A percentile compares a stretch with the other conserved stretches of the same genome.
These are phyloP conservation scores for Dalbergia cochinchinensis DNA, from an alignment of 306 rosid genomes.

Conservation along the genomic window DNA sequence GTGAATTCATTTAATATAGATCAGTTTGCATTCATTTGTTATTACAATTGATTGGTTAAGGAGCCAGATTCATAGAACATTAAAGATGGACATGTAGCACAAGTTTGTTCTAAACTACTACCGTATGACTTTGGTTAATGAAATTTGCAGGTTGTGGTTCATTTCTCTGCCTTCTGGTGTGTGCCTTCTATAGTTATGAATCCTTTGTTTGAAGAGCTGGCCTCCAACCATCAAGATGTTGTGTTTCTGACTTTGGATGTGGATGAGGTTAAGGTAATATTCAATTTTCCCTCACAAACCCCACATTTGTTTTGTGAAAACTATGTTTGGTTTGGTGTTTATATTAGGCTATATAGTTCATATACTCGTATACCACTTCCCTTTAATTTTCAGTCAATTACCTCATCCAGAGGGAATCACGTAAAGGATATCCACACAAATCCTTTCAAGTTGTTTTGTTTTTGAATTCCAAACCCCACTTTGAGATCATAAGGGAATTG, in stretches of 20 bases:
- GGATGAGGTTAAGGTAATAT: constrained; percentile 60
- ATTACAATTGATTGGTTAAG: background rate
- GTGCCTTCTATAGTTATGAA: constrained; percentile 56
- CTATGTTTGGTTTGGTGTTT: constrained; percentile 21
- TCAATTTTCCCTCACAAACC: constrained; percentile 9
- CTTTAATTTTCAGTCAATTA: constrained; percentile 6
- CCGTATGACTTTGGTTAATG: background rate
- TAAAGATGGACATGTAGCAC: background rate
- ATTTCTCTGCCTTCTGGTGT: constrained; percentile 66
- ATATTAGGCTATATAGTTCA: background rate
- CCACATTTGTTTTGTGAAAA: constrained; percentile 3
- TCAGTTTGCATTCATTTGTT: background rate
- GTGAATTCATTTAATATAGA: constrained; percentile 3
- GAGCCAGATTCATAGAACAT: constrained; percentile 11
- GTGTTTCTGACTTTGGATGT: constrained; percentile 59
- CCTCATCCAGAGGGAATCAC: constrained; percentile 35
- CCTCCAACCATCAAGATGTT: constrained; percentile 46
- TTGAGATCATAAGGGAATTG: constrained; percentile 30
- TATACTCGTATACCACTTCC: background rate
- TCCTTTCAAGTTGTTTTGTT: constrained; percentile 33
- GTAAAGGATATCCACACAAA: constrained; percentile 17
- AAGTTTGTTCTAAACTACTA: constrained; percentile 18
- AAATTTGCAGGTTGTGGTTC: constrained; percentile 57
- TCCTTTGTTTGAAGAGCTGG: constrained; percentile 58
- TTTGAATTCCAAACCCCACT: constrained; percentile 43